Base-by-base conservation (phyloP, 2,329 filamentous ascomycete species). In the Pseudocercospora crystallina region DNA sequence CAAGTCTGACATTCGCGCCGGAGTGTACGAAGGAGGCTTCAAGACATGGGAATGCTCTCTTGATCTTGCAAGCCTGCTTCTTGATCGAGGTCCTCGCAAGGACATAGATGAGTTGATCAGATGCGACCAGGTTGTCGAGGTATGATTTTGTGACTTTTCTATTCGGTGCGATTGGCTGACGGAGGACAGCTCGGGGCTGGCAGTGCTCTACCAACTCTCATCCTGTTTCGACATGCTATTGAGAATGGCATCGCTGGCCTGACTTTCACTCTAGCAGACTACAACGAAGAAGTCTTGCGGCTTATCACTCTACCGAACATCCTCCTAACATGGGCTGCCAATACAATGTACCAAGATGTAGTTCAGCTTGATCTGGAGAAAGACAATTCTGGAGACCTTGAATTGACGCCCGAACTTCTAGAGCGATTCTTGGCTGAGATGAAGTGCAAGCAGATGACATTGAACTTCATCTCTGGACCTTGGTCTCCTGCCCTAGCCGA, bases 1-100 rank as follows among this genome's bases (percentile, higher is more conserved):
- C 32, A 77, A 78, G 51, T 83, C 87, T 57, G 89, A 94, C 69
- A 84, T 94, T 58, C 86, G 84, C 68, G 87, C 87, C 48, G 88
- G 88, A 44, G 81, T 92, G 53, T 94, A 94, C 70, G 89, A 94
- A 71, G 89, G 89, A 49, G 89, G 89, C 17, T 90, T 92, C 74
- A 94, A 94, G 74, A 91, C 86, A 63, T 94, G 89, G 89, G 89
- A 94, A 73, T 91, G 88, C 71, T 89, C 86, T 53, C 77, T 90
- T 45, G 89, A 94, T 66, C 76, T 94, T 13, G 86, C 89, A 43
- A 87, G 84, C 65, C 82, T 86, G 42, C 65, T 78, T 1, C 66
- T 78, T 1, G 75, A 77, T 46, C 70, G 74, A 7, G 76, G 76
- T 4, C 75, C 74, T 0, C 62, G 75, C 5, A 76, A 75, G 56